Conservation (phyloP, 1,139 yeast species). For the Nadsonia commutata region DNA sequence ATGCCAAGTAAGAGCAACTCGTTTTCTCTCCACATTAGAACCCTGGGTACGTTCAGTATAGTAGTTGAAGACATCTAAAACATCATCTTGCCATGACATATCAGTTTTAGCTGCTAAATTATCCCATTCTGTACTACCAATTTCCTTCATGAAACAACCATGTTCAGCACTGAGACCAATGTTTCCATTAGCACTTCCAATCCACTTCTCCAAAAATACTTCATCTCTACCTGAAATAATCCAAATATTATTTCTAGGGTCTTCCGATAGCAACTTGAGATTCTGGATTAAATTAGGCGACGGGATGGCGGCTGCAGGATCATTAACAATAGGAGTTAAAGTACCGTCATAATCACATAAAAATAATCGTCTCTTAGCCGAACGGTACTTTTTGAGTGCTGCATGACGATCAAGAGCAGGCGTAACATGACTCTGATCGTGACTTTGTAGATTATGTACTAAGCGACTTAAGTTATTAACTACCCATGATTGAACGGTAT, state of each 20-base stretch:
- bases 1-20: slow-evolving; percentile 96
- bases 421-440: slow-evolving; percentile 42
- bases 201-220: slow-evolving; percentile 75
- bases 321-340: slow-evolving; percentile 84
- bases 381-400: slow-evolving; percentile 38
- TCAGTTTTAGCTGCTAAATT: slow-evolving; percentile 72
- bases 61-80: slow-evolving; percentile 52
- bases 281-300: slow-evolving; percentile 53
- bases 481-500: slow-evolving; percentile 77
- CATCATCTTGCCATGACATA: slow-evolving; percentile 88
- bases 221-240: slow-evolving; percentile 94
- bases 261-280: slow-evolving; percentile 46
- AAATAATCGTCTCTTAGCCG: slow-evolving; percentile 57
- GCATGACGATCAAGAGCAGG: slow-evolving; percentile 67
- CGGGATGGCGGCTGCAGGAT: slow-evolving; percentile 98
- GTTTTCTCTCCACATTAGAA: slow-evolving; percentile 69
- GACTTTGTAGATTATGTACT: slow-evolving; percentile 32
- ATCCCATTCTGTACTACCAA: slow-evolving; percentile 51
- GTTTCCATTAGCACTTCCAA: slow-evolving; percentile 44
- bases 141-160: slow-evolving; percentile 82
- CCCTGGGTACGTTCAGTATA: slow-evolving; percentile 89
- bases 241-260: slow-evolving; percentile 84
- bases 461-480: slow-evolving; percentile 43
- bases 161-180: slow-evolving; percentile 92
- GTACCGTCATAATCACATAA: slow-evolving; percentile 97